phyloP scores from a whole-genome alignment of 2,329 filamentous ascomycete genomes.

The Colletotrichum chlorophyti region DNA sequence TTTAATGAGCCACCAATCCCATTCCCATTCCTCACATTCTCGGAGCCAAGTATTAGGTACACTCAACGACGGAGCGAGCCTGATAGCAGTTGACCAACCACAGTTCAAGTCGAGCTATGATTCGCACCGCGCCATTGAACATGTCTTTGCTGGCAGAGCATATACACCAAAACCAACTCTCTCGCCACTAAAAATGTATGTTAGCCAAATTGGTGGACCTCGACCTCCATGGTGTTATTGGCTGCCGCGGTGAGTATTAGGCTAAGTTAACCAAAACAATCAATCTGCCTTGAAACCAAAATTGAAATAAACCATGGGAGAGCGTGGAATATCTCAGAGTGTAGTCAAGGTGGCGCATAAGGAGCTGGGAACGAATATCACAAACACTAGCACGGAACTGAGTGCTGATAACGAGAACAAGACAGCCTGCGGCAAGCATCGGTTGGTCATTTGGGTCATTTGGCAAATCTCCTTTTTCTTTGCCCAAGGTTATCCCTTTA shows the following conservation, averaged over 20 bases:
- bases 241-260: slow-evolving; percentile 74
- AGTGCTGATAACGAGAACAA: too few relatives aligned
- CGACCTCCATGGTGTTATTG: slow-evolving; percentile 61
- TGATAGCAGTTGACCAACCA: too few relatives aligned
- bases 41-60: too few relatives aligned
- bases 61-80: too few relatives aligned
- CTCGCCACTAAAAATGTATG: slow-evolving; percentile 43
- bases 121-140: too few relatives aligned
- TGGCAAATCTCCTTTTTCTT: slow-evolving; percentile 36
- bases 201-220: slow-evolving; percentile 76
- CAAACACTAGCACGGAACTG: neutral
- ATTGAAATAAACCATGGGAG: slow-evolving; percentile 79
- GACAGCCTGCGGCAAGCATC: neutral
- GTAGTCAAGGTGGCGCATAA: slow-evolving; percentile 67
- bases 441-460: slow-evolving; percentile 32
- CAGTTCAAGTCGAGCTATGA: too few relatives aligned
- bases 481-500: slow-evolving; percentile 30
- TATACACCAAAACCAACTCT: too few relatives aligned
- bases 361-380: neutral
- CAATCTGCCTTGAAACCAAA: slow-evolving; percentile 82
- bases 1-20: too few relatives aligned
- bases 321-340: slow-evolving; percentile 77
- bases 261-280: slow-evolving; percentile 43
- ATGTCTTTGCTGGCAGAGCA: too few relatives aligned
- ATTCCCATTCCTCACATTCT: too few relatives aligned